These are phyloP conservation scores for Immersiella caudata DNA, from an alignment of 495 filamentous ascomycete species.

Conservation along the genomic window DNA sequence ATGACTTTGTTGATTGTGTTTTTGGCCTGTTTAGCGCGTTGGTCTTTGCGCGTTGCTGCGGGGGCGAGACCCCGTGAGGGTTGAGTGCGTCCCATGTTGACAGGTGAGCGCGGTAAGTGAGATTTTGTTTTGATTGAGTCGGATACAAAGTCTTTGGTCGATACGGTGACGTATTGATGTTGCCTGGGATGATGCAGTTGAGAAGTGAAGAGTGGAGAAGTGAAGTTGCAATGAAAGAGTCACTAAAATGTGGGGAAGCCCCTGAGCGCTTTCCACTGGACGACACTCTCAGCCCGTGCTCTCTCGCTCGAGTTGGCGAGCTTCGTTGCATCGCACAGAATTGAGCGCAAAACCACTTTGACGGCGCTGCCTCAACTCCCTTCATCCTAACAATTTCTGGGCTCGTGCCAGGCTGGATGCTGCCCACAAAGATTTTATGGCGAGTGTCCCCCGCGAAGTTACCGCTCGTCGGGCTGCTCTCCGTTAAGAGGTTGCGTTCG, in stretches of 20 bases:
- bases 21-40: conserved; percentile 53
- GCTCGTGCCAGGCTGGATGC: no score
- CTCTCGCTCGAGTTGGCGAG: no score
- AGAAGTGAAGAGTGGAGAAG: background rate
- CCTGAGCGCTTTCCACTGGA: no score
- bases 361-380: no score
- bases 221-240: background rate
- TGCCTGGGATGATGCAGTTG: background rate
- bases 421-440: no score
- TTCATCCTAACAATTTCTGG: no score
- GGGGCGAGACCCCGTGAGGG: conserved; percentile 9
- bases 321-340: no score
- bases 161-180: background rate
- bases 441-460: no score
- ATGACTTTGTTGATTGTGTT: conserved; percentile 55
- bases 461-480: no score
- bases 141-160: background rate
- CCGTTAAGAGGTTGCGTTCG: no score
- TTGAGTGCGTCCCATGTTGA: conserved; percentile 13
- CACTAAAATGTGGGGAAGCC: background rate
- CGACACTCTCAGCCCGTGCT: no score
- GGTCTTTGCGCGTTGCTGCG: conserved; percentile 25
- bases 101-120: background rate
- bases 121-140: background rate
- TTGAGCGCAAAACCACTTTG: no score